Evolutionary conservation across 768 basidiomycete species (phyloP).

Genomic region (Macrocybe gigantea): DNA sequence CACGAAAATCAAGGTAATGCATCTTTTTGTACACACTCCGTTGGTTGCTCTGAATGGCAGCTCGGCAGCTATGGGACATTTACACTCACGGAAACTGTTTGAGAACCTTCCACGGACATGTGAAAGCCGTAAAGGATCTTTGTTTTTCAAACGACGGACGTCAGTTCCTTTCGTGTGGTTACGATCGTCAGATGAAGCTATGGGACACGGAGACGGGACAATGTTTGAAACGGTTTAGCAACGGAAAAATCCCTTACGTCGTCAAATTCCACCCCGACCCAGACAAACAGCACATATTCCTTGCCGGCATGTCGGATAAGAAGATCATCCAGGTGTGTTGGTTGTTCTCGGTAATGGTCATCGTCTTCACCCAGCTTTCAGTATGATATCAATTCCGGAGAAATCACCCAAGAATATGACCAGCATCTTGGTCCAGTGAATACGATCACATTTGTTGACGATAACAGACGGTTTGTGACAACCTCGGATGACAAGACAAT

Average conservation of each 20-base stretch:
- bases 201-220: slow-evolving; percentile 99
- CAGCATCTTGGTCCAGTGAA: slow-evolving; percentile 98
- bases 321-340: slow-evolving; percentile 89
- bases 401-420: slow-evolving; percentile 98
- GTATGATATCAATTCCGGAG: slow-evolving; percentile 94
- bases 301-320: slow-evolving; percentile 99
- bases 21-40: background rate
- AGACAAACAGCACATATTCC: slow-evolving; percentile 93
- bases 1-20: slow-evolving; percentile 88
- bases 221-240: slow-evolving; percentile 93
- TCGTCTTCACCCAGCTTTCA: slow-evolving; percentile 27
- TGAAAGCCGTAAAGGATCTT: slow-evolving; percentile 94
- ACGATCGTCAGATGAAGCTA: slow-evolving; percentile 96
- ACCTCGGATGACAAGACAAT: slow-evolving; percentile 99
- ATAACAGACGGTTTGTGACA: slow-evolving; percentile 94
- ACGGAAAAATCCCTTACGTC: slow-evolving; percentile 96
- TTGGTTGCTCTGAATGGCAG: slow-evolving; percentile 6
- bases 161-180: slow-evolving; percentile 86
- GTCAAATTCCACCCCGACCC: slow-evolving; percentile 93
- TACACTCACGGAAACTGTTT: slow-evolving; percentile 96
- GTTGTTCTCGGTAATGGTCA: background rate
- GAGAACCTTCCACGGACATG: slow-evolving; percentile 95
- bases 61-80: slow-evolving; percentile 89
- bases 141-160: slow-evolving; percentile 92
- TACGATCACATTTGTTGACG: slow-evolving; percentile 98